Conservation (phyloP, 2,329 filamentous ascomycete species). For the Cytospora chrysosperma region DNA sequence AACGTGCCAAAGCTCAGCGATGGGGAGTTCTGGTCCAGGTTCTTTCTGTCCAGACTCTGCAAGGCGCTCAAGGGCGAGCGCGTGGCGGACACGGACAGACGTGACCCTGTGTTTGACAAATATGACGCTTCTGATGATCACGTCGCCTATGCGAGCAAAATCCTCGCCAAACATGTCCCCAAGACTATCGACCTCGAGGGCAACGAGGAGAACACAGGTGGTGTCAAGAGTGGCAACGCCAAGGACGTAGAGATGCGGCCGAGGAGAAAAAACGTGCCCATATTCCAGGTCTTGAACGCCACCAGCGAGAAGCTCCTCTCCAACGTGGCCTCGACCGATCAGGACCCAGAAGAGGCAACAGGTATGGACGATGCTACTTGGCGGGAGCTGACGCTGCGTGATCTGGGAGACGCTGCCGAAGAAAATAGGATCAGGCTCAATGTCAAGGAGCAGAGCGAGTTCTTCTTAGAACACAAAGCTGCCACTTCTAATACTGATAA, state of each 20-base stretch:
- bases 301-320: slow-evolving; percentile 93
- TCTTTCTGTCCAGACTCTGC: slow-evolving; percentile 86
- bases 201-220: slow-evolving; percentile 93
- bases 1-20: slow-evolving; percentile 81
- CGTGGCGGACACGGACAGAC: slow-evolving; percentile 72
- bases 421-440: slow-evolving; percentile 81
- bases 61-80: slow-evolving; percentile 92
- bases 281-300: slow-evolving; percentile 84
- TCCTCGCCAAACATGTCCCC: slow-evolving; percentile 68
- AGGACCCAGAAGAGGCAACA: slow-evolving; percentile 62
- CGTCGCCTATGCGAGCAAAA: slow-evolving; percentile 49
- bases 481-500: slow-evolving; percentile 44
- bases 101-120: slow-evolving; percentile 79
- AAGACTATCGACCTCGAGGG: slow-evolving; percentile 89
- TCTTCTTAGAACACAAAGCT: slow-evolving; percentile 66
- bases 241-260: slow-evolving; percentile 91
- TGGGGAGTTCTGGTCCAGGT: slow-evolving; percentile 85
- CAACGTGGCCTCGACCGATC: slow-evolving; percentile 77
- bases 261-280: slow-evolving; percentile 73
- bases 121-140: slow-evolving; percentile 76
- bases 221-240: slow-evolving; percentile 75
- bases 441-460: slow-evolving; percentile 81
- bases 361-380: slow-evolving; percentile 72
- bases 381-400: slow-evolving; percentile 72
- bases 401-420: slow-evolving; percentile 72